These are phyloP conservation scores for Alternaria dauci DNA, from an alignment of 2,329 filamentous ascomycete genomes.

Conservation along the genomic window DNA sequence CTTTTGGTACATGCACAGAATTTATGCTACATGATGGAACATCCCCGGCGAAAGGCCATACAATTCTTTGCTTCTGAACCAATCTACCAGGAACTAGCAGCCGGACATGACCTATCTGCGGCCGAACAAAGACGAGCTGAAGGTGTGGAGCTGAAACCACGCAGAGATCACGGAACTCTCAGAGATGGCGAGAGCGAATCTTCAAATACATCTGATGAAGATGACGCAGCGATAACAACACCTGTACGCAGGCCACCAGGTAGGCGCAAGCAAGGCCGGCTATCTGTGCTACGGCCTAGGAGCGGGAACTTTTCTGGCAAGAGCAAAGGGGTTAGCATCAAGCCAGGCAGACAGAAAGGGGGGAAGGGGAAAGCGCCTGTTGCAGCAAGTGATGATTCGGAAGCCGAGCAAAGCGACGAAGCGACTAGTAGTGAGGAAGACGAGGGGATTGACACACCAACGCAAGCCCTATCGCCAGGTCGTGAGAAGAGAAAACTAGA, in stretches of 20 bases:
- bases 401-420: constrained; percentile 21
- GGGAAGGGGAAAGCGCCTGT: constrained; percentile 39
- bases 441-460: constrained; percentile 40
- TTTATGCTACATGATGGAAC: constrained; percentile 51
- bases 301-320: constrained; percentile 49
- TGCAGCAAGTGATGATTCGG: constrained; percentile 25
- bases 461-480: constrained; percentile 36
- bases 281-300: constrained; percentile 49
- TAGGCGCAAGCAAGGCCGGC: constrained; percentile 37
- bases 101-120: constrained; percentile 39
- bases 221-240: constrained; percentile 25
- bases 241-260: constrained; percentile 31
- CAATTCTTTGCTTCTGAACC: constrained; percentile 43
- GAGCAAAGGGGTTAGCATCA: constrained; percentile 31
- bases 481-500: constrained; percentile 42
- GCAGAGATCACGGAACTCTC: constrained; percentile 39
- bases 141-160: constrained; percentile 38
- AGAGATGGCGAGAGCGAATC: constrained; percentile 34
- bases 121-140: constrained; percentile 44
- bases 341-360: constrained; percentile 19
- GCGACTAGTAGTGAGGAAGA: constrained; percentile 29
- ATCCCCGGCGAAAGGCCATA: constrained; percentile 42
- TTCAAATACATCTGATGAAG: constrained; percentile 35
- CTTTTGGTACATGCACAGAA: constrained; percentile 49
- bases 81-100: constrained; percentile 43